Evolutionary conservation across 495 filamentous ascomycete genomes (phyloP).

Genomic region (Podospora pseudoanserina): DNA sequence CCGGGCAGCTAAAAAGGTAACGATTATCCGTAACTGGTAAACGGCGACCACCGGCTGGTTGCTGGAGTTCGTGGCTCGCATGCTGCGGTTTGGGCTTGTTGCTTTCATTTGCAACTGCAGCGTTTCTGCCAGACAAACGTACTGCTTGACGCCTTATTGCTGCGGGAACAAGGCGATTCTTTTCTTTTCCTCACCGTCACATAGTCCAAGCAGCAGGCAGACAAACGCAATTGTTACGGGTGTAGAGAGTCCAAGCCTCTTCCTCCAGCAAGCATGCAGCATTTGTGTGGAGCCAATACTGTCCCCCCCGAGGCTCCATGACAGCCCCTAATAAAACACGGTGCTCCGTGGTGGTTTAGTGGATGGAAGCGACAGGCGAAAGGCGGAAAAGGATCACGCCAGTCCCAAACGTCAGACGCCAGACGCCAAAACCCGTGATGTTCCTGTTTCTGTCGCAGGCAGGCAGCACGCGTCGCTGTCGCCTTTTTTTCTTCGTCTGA

Average conservation of each 20-base stretch:
- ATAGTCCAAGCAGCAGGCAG: conserved; percentile 1
- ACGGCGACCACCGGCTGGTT: background rate
- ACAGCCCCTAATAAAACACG: background rate
- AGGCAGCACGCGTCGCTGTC: conserved; percentile 1
- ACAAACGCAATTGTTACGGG: conserved; percentile 3
- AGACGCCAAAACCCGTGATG: conserved; percentile 6
- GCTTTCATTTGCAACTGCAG: background rate
- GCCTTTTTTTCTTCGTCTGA: background rate
- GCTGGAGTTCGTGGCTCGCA: background rate
- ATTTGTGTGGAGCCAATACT: background rate
- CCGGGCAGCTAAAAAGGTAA: background rate
- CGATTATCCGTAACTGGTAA: background rate
- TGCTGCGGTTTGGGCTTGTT: conserved; percentile 1
- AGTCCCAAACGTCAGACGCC: background rate
- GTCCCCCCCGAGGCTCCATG: background rate
- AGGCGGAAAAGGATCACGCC: conserved; percentile 4
- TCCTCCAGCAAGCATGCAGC: background rate
- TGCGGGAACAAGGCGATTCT: background rate
- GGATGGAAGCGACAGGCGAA: conserved; percentile 2
- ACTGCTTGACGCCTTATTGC: background rate
- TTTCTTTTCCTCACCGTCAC: background rate
- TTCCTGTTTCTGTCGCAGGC: background rate
- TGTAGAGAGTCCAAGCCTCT: background rate
- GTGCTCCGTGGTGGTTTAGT: background rate
- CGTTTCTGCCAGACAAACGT: background rate